phyloP scores from a whole-genome alignment of 352 stramenopile species.

The Pythium guiyangense region DNA sequence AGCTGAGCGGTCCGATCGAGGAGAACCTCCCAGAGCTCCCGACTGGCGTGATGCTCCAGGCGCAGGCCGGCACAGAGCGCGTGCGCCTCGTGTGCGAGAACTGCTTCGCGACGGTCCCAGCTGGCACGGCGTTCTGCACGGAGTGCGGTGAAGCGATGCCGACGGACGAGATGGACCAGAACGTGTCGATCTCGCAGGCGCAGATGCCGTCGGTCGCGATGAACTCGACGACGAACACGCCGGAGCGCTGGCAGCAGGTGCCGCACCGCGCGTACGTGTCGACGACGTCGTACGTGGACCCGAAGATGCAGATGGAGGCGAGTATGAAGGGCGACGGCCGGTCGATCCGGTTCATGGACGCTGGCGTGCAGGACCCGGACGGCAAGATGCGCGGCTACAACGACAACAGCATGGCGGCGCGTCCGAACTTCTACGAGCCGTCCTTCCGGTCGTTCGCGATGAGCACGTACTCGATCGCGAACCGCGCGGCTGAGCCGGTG shows the following conservation, averaged over 20 bases:
- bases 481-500: slow-evolving; percentile 79
- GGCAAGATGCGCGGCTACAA: slow-evolving; percentile 85
- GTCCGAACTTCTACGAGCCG: slow-evolving; percentile 83
- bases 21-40: slow-evolving; percentile 77
- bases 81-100: slow-evolving; percentile 87
- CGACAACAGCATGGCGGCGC: slow-evolving; percentile 58
- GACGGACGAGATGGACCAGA: slow-evolving; percentile 58
- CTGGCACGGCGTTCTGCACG: slow-evolving; percentile 83
- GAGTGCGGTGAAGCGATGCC: slow-evolving; percentile 87
- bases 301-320: slow-evolving; percentile 69
- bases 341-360: slow-evolving; percentile 88
- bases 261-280: slow-evolving; percentile 82
- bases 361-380: slow-evolving; percentile 74
- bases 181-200: slow-evolving; percentile 84
- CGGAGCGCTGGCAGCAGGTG: slow-evolving; percentile 81
- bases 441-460: slow-evolving; percentile 89
- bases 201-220: slow-evolving; percentile 84
- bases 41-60: slow-evolving; percentile 53
- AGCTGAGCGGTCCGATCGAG: slow-evolving; percentile 49
- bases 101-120: slow-evolving; percentile 82
- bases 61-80: slow-evolving; percentile 49
- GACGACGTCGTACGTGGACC: slow-evolving; percentile 87
- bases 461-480: slow-evolving; percentile 87
- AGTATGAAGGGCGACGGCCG: slow-evolving; percentile 72
- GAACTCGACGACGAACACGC: slow-evolving; percentile 70